A percentile compares a stretch with the other conserved stretches of the same genome.
These are phyloP conservation scores for Aspergillus baeticus DNA, from an alignment of 495 filamentous ascomycete species.

Conservation along the genomic window DNA sequence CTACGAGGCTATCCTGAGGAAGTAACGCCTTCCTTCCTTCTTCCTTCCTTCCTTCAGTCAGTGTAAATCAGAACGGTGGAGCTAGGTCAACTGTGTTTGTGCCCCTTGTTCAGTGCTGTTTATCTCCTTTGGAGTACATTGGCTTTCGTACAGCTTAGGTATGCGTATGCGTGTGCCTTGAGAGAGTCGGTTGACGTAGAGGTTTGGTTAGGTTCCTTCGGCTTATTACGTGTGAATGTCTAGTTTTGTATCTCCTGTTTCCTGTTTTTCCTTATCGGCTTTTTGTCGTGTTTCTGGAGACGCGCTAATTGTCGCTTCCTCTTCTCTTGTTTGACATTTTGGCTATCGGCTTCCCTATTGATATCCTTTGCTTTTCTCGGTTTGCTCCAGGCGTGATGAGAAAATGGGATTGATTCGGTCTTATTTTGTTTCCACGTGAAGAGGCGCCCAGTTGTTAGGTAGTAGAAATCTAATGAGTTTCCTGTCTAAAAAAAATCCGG, in stretches of 20 bases:
- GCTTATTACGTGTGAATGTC: not conserved
- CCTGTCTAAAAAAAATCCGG: not conserved
- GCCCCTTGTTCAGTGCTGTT: no score
- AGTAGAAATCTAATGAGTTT: not conserved
- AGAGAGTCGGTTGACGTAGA: no score
- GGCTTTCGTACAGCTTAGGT: no score
- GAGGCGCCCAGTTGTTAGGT: not conserved
- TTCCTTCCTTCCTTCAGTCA: no score
- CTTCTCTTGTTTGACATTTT: not conserved
- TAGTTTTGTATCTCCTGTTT: not conserved
- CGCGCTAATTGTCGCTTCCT: not conserved
- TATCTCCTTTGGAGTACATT: no score
- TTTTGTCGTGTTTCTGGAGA: not conserved
- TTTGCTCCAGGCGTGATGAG: slow-evolving; percentile 13
- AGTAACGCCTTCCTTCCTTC: slow-evolving; percentile 42
- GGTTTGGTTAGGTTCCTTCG: not conserved
- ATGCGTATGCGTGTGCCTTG: no score
- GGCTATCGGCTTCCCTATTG: slow-evolving; percentile 14
- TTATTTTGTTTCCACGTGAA: slow-evolving; percentile 2
- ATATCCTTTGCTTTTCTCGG: slow-evolving; percentile 23
- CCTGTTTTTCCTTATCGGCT: no score
- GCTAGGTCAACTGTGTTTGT: not conserved
- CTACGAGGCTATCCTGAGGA: slow-evolving; percentile 82
- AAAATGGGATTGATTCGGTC: slow-evolving; percentile 6
- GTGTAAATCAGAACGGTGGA: not conserved